Percentiles rank a stretch among this genome's conserved stretches.
Conservation (phyloP, 2,329 filamentous ascomycete genomes). For the Corinectria fuckeliana region DNA sequence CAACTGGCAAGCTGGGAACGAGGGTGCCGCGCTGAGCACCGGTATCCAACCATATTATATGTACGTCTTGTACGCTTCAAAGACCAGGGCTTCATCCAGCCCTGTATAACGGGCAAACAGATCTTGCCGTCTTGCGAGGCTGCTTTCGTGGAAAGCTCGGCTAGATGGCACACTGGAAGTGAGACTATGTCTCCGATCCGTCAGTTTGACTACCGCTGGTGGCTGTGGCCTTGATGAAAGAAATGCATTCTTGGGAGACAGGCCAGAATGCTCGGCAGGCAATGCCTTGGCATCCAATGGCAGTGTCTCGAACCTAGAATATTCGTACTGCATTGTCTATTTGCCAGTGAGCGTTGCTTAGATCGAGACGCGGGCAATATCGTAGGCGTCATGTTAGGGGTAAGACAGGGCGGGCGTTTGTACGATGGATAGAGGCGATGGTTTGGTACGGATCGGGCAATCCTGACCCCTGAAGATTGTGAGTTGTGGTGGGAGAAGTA, state of each 20-base stretch:
- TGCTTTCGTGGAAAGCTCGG: background rate
- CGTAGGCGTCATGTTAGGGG: slow-evolving; percentile 3
- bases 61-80: slow-evolving; percentile 3
- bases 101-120: background rate
- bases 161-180: background rate
- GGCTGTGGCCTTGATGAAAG: slow-evolving; percentile 1
- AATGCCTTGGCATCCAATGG: slow-evolving; percentile 6
- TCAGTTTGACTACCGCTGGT: background rate
- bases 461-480: background rate
- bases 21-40: slow-evolving; percentile 45
- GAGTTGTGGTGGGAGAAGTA: background rate
- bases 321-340: background rate
- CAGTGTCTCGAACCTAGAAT: background rate
- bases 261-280: background rate
- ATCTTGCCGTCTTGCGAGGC: background rate
- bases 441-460: slow-evolving; percentile 11
- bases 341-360: background rate
- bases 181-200: background rate
- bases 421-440: background rate
- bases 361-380: slow-evolving; percentile 1
- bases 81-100: background rate
- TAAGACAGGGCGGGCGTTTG: slow-evolving; percentile 15
- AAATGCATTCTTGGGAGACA: background rate
- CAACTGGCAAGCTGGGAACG: slow-evolving; percentile 79
- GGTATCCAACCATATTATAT: slow-evolving; percentile 11